Evolutionary conservation across 257 asterid genomes (phyloP), one percentile per base, ranked within the genome.

Genomic region (Primulina huaijiensis): DNA sequence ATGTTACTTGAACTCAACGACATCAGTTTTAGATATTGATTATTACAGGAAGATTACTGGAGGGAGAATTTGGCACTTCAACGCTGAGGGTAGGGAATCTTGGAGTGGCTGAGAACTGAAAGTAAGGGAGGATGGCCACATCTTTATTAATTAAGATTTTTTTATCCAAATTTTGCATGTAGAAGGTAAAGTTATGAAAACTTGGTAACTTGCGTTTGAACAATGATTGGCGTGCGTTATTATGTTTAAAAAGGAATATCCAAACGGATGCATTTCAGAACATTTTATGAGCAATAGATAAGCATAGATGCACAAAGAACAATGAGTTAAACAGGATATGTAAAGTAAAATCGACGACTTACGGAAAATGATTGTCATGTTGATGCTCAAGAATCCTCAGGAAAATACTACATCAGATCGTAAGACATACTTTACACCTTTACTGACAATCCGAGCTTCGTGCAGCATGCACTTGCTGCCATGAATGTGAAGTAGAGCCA

Each of bases 391-490:
- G 14, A 50, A 52, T 25, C 33, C 14, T 80, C 83, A 85, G 21
- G 89, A 86, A 79, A 91, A 94, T 62, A 35, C 91, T 16, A 94
- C 97, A 85, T 94, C 97, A 29, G 96, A 86, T 62, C 97, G 86
- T 65, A 91, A 68, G 34, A 94, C 76, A 72, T 94, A 94, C 82
- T 94, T 94, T 78, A 89, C 74, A 27, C 97, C 99, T 74, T 89
- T 89, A 25, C 67, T 79, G 57, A 94, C 97, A 35, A 74, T 86
- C 59, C 95, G 87, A 53, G 96, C 97, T 80, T 86, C 96, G 64
- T 94, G 99, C 78, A 94, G 75, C 97, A 88, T 86, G 80, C 97
- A 89, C 77, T 84, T 91, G 43, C 84, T 87, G n/a, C 99, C 99
- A 69, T 88, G 99, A 74, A 94, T 79, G 81, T 91, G 97, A 73